Base-by-base conservation (phyloP, 2,329 filamentous ascomycete species). In the Colletotrichum phormii region DNA sequence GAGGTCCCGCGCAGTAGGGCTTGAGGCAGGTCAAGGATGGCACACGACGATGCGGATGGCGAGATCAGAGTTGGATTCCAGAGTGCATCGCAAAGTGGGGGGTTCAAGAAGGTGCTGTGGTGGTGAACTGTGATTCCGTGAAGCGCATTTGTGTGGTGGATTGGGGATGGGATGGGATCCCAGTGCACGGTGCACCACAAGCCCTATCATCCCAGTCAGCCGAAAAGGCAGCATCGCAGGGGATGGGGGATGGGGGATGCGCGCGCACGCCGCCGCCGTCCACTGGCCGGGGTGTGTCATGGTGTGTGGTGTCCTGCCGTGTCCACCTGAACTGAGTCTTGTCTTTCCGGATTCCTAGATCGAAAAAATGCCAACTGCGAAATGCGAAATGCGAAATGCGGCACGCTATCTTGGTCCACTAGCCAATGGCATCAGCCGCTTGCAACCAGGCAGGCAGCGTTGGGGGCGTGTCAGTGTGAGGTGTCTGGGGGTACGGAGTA, bases 341-440 rank as follows among this genome's bases (percentile, higher is more conserved):
- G 42, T n/a, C 15, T 49, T 49, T 49, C 42, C 18, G 42, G 42
- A 49, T 49, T 22, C 18, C 42, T 49, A 49, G 42, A 49, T 49
- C 42, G 18, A 49, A 58, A 35, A 58, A 24, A 11, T 55, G 33
- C n/a, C 26, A 53, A 29, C 49, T 57, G 46, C 58, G 33, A 68
- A 31, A 58, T 49, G 63, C 58, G 33, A 68, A 31, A 58, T 49
- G 63, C 31, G 55, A 71, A 60, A 24, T 26, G 69, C 55, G 64
- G 61, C 60, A 55, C 46, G 54, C 55, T 49, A 58, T 49, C 42
- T 29, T n/a, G 42, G 60, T n/a, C 8, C 46, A 37, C 24, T 29
- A 31, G 58, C 61, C 71, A 73, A 71, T 71, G 49, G 49, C 49
- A 33, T 73, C 55, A 42, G 66, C 24, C 66, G 26, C 46, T 46